phyloP scores from a whole-genome alignment of 2,329 filamentous ascomycete genomes.

The Lachnellula willkommii region DNA sequence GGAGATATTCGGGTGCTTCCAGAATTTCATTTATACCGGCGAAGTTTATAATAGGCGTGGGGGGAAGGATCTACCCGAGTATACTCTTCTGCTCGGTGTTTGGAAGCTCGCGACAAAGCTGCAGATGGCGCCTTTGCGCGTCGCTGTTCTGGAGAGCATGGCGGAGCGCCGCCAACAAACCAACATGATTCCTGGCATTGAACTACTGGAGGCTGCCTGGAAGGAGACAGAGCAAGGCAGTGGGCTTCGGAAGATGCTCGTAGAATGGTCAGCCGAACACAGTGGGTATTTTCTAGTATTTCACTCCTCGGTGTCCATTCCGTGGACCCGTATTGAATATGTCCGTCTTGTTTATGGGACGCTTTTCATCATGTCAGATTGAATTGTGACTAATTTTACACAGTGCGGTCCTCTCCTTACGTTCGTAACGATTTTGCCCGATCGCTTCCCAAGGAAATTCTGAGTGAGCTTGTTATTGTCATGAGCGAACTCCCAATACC shows the following conservation, averaged over 20 bases:
- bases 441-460: slow-evolving; percentile 55
- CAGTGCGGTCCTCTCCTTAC: slow-evolving; percentile 46
- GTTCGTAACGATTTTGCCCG: slow-evolving; percentile 53
- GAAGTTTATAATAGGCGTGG: slow-evolving; percentile 24
- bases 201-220: slow-evolving; percentile 57
- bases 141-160: slow-evolving; percentile 48
- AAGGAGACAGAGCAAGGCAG: slow-evolving; percentile 57
- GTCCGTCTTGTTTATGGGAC: too few species aligned
- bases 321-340: not conserved
- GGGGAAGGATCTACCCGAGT: slow-evolving; percentile 22
- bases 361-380: not conserved
- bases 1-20: slow-evolving; percentile 28
- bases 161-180: slow-evolving; percentile 48
- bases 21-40: slow-evolving; percentile 28
- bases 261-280: slow-evolving; percentile 60
- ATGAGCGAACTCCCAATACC: slow-evolving; percentile 48
- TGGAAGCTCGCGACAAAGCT: slow-evolving; percentile 29
- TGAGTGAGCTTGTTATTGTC: slow-evolving; percentile 56
- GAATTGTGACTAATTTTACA: not conserved
- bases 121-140: slow-evolving; percentile 24
- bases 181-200: slow-evolving; percentile 51
- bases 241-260: slow-evolving; percentile 51
- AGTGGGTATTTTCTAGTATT: slow-evolving; percentile 26
- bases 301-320: not conserved
- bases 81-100: slow-evolving; percentile 24